These are phyloP conservation scores for Kwoniella mangroviensis DNA, from an alignment of 768 basidiomycete genomes.

Conservation along the genomic window DNA sequence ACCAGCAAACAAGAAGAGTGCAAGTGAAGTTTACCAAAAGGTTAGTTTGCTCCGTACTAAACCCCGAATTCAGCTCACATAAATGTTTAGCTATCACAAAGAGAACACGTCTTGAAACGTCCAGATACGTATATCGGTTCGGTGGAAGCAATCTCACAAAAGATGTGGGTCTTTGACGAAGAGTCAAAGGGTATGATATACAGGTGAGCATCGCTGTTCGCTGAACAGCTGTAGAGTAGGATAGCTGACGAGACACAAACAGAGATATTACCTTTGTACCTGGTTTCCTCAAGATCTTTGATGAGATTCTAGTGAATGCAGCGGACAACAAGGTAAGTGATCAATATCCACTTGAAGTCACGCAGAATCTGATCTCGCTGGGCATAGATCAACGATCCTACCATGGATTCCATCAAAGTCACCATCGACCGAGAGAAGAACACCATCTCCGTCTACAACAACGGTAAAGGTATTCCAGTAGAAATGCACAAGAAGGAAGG, in stretches of 20 bases:
- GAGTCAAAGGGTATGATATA: slow-evolving; percentile 80
- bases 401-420: slow-evolving; percentile 90
- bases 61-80: slow-evolving; percentile 17
- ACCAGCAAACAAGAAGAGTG: slow-evolving; percentile 66
- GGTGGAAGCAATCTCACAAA: slow-evolving; percentile 80
- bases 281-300: slow-evolving; percentile 98
- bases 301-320: slow-evolving; percentile 98
- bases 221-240: too few relatives aligned
- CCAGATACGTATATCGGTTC: slow-evolving; percentile 82
- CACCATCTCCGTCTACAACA: slow-evolving; percentile 91
- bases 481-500: slow-evolving; percentile 92
- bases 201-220: slow-evolving; percentile 64
- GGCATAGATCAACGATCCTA: slow-evolving; percentile 81
- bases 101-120: slow-evolving; percentile 73
- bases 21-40: slow-evolving; percentile 88
- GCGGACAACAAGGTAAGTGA: slow-evolving; percentile 92
- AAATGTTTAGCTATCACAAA: slow-evolving; percentile 76
- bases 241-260: not conserved
- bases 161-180: slow-evolving; percentile 92
- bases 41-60: slow-evolving; percentile 60
- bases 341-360: not conserved
- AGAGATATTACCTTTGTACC: slow-evolving; percentile 78
- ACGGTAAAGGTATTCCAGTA: slow-evolving; percentile 93
- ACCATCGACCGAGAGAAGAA: slow-evolving; percentile 80
- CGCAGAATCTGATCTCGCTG: not conserved